These are phyloP conservation scores for Clarireedia hainanense DNA, from an alignment of 2,329 filamentous ascomycete genomes.

Conservation along the genomic window DNA sequence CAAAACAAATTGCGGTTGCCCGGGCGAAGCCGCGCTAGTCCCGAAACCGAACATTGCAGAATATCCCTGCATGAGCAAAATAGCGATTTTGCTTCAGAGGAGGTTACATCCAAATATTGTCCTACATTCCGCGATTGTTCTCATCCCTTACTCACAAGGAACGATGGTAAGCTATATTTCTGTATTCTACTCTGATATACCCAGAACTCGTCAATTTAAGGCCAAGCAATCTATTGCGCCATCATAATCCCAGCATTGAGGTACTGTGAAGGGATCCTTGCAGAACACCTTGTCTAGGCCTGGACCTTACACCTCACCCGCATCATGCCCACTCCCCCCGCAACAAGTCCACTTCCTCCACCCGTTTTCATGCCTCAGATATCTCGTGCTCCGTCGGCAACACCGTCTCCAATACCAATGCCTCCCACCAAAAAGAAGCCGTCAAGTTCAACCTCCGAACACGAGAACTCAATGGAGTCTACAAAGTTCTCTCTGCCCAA, in stretches of 20 bases:
- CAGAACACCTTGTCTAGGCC: slow-evolving; percentile 7
- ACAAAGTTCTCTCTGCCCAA: slow-evolving; percentile 40
- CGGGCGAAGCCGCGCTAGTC: slow-evolving; percentile 2
- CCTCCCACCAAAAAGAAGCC: slow-evolving; percentile 4
- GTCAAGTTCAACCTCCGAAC: background rate
- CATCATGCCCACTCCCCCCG: slow-evolving; percentile 15
- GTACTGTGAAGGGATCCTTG: slow-evolving; percentile 2
- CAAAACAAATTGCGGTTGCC: slow-evolving; percentile 10
- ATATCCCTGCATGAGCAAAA: background rate
- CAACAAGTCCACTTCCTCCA: slow-evolving; percentile 16
- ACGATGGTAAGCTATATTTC: too few relatives aligned
- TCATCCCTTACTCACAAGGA: too few relatives aligned
- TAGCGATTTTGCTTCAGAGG: background rate
- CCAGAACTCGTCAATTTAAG: background rate
- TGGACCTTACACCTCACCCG: background rate
- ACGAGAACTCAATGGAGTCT: background rate
- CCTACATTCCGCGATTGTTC: background rate
- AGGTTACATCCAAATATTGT: background rate
- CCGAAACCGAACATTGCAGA: background rate
- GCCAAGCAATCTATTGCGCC: background rate
- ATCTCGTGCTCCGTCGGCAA: slow-evolving; percentile 7
- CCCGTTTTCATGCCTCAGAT: slow-evolving; percentile 21
- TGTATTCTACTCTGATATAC: too few relatives aligned
- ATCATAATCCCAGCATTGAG: background rate
- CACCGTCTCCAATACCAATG: slow-evolving; percentile 13